Evolutionary conservation across 2,329 filamentous ascomycete species (phyloP).

Genomic region (Talaromyces sp.): DNA sequence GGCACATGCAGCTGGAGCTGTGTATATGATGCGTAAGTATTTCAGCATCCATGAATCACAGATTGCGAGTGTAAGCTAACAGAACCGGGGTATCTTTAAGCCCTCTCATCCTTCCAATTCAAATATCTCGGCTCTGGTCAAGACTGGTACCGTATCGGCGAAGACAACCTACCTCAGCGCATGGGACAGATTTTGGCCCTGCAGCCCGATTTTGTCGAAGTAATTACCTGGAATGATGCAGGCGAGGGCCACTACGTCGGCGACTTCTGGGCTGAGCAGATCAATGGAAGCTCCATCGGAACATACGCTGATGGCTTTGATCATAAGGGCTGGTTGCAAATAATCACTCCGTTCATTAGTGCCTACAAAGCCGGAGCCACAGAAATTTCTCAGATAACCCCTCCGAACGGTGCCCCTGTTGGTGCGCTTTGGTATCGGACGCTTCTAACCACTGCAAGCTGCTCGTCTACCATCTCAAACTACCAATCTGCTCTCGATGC

Average conservation of each 20-base stretch:
- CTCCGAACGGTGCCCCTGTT: background rate
- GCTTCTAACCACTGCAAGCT: slow-evolving; percentile 5
- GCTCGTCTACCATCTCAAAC: slow-evolving; percentile 10
- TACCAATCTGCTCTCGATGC: slow-evolving; percentile 5
- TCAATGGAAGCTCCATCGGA: background rate
- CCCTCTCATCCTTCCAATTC: slow-evolving; percentile 11
- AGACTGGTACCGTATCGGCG: slow-evolving; percentile 12
- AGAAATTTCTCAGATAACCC: background rate
- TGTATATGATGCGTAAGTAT: slow-evolving; percentile 12
- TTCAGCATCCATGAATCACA: background rate
- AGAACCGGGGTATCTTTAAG: background rate
- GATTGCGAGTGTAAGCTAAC: background rate
- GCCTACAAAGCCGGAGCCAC: slow-evolving; percentile 11
- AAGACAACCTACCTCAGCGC: slow-evolving; percentile 5
- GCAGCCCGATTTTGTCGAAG: slow-evolving; percentile 13
- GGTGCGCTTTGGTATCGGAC: slow-evolving; percentile 14
- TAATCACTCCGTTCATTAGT: slow-evolving; percentile 8
- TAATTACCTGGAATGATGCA: slow-evolving; percentile 15
- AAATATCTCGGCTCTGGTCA: slow-evolving; percentile 8
- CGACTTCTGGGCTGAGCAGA: slow-evolving; percentile 11
- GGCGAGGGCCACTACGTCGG: slow-evolving; percentile 14
- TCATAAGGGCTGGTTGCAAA: slow-evolving; percentile 10
- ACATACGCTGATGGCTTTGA: slow-evolving; percentile 11
- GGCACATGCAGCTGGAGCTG: slow-evolving; percentile 5
- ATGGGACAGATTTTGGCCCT: slow-evolving; percentile 7